Percentiles rank a stretch among this genome's conserved stretches.
Conservation (phyloP, 1,284 basidiomycete genomes). For the Tilletia caries region DNA sequence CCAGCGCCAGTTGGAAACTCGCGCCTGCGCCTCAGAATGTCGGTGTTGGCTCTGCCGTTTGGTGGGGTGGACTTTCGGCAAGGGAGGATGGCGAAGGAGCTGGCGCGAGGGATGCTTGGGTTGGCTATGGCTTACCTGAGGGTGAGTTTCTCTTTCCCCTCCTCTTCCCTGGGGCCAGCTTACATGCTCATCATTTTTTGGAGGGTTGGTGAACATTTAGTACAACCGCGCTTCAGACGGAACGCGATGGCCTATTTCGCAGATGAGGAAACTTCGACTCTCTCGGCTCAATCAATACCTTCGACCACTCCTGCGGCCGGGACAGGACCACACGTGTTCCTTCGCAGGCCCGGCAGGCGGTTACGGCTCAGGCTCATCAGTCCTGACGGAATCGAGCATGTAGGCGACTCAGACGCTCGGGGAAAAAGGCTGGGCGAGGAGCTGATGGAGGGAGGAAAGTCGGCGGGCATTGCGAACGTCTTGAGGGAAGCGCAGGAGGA, state of each 20-base stretch:
- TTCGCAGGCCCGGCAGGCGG: not conserved
- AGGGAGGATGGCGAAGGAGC: constrained; percentile 10
- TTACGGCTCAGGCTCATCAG: not conserved
- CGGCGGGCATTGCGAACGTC: not conserved
- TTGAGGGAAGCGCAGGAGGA: constrained; percentile 4
- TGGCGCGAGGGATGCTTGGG: constrained; percentile 9
- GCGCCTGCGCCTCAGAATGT: constrained; percentile 1
- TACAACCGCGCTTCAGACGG: not conserved
- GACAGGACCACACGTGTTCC: not conserved
- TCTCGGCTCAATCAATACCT: too few species aligned
- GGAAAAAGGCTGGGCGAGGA: not conserved
- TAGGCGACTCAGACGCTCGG: not conserved
- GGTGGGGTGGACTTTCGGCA: not conserved
- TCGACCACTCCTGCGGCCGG: too few species aligned
- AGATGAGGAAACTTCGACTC: not conserved
- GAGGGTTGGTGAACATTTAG: not conserved
- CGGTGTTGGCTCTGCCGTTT: constrained; percentile 1
- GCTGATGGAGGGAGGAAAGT: not conserved
- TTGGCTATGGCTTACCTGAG: constrained; percentile 5
- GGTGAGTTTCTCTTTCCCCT: not conserved
- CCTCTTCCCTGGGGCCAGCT: not conserved
- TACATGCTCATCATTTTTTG: not conserved
- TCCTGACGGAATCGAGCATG: not conserved
- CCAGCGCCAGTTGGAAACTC: not conserved
- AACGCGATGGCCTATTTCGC: constrained; percentile 5